These are phyloP conservation scores for Glonium stellatum DNA, from an alignment of 495 filamentous ascomycete genomes.

Conservation along the genomic window DNA sequence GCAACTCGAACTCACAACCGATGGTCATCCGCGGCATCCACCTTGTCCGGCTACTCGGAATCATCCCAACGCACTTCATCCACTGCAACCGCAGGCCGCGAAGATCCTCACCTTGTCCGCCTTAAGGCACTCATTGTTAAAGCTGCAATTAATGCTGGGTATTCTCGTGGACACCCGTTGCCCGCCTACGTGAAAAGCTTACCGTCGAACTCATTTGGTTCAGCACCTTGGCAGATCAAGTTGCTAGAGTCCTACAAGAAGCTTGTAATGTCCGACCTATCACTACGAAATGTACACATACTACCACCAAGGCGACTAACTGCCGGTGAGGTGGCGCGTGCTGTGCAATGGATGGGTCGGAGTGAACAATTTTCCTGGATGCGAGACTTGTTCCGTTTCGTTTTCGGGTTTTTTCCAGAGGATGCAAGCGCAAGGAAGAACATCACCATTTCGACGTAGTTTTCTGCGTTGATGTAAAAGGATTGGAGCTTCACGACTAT, in stretches of 20 bases:
- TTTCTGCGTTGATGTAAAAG: too few species aligned
- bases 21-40: constrained; percentile 71
- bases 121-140: constrained; percentile 71
- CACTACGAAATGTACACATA: constrained; percentile 49
- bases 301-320: constrained; percentile 52
- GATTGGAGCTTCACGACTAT: too few species aligned
- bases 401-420: constrained; percentile 75
- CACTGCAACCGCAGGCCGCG: constrained; percentile 59
- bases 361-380: constrained; percentile 65
- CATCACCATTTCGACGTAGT: constrained; percentile 15
- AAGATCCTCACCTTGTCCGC: constrained; percentile 66
- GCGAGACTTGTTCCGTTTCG: constrained; percentile 70
- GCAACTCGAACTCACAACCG: constrained; percentile 32
- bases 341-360: constrained; percentile 65
- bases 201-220: constrained; percentile 69
- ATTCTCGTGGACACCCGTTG: constrained; percentile 48
- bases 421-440: constrained; percentile 47
- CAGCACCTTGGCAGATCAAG: constrained; percentile 57
- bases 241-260: constrained; percentile 72
- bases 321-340: constrained; percentile 66
- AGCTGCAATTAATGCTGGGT: constrained; percentile 75
- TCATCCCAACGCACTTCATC: constrained; percentile 42
- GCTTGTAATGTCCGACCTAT: constrained; percentile 60
- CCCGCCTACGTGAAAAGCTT: constrained; percentile 68
- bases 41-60: constrained; percentile 61